Evolutionary conservation across 148 eudicot species (phyloP).

Genomic region (Cornus suecica): DNA sequence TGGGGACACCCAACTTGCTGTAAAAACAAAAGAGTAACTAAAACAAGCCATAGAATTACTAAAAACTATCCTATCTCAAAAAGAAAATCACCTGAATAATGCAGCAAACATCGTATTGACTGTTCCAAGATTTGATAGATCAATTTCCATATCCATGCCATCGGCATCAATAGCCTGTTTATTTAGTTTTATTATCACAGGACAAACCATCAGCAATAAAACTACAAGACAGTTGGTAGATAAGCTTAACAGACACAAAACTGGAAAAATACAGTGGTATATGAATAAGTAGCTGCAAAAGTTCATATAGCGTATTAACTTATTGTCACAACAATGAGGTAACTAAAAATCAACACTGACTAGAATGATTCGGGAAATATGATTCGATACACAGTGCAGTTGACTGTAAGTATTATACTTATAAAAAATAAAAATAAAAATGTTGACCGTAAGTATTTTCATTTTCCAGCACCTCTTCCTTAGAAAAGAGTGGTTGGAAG

Average conservation of each 20-base stretch:
- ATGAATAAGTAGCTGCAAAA: neutral
- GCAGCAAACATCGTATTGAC: conserved; percentile 99
- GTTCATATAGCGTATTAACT: neutral
- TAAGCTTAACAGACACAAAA: neutral
- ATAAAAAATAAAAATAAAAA: too few species aligned
- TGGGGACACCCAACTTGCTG: conserved; percentile 98
- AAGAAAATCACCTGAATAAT: conserved; percentile 67
- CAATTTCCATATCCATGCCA: conserved; percentile 98
- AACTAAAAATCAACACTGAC: neutral
- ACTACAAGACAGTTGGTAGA: conserved; percentile 6
- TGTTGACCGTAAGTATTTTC: neutral
- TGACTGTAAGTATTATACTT: neutral
- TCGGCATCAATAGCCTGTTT: conserved; percentile 88
- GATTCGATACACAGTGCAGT: neutral
- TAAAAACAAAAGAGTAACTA: conserved; percentile 17
- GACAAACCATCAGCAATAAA: conserved; percentile 1
- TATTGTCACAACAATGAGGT: neutral
- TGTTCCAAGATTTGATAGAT: conserved; percentile 95
- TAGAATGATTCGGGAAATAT: neutral
- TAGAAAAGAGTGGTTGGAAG: neutral
- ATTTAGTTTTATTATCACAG: neutral
- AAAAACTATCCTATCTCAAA: neutral
- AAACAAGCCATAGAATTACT: neutral
- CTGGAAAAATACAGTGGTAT: neutral
- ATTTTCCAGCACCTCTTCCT: neutral